Base-by-base conservation (phyloP, 1,284 basidiomycete genomes). In the Irpex rosettiformis region DNA sequence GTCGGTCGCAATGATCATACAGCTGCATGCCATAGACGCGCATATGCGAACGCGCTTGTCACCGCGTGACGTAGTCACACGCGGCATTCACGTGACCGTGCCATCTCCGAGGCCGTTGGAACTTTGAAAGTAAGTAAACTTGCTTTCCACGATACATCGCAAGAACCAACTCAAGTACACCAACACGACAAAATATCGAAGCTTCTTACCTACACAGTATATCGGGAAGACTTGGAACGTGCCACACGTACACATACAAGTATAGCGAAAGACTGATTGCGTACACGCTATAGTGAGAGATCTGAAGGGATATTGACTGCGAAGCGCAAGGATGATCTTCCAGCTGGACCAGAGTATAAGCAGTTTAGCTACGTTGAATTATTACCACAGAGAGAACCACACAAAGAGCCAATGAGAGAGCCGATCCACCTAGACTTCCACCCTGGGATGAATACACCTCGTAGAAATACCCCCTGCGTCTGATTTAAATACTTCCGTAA, bases 401-500 rank as follows among this genome's bases (percentile, higher is more conserved):
- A 40, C n/a, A 16, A 4, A 16, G 33, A 40, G n/a, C 33, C 33
- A 40, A 40, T 16, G 33, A 40, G 48, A 52, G 22, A 10, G 25
- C 27, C 13, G 25, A 29, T 16, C n/a, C 24, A n/a, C 21, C 43
- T 22, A 48, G 33, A 54, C 29, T 43, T 49, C 51, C 21, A 47
- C 57, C 57, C 22, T 18, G 16, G 13, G 10, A 49, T 30, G 28
- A 13, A 49, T 21, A 58, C 57, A 37, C 40, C 29, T 52, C 45
- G 8, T 7, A 53, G 16, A 18, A 53, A 42, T 27, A 28, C 25
- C 33, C 37, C 25, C 42, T 18, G 11, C 45, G 29, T 8, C n/a
- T 18, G 28, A 27, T 33, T 65, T 72, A 76, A 57, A 82, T 62
- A 22, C 65, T 66, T 25, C 88, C 89, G 67, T 83, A 93, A 28